phyloP scores from a whole-genome alignment of 2,329 filamentous ascomycete genomes.

The Epicoccum sorghinum region DNA sequence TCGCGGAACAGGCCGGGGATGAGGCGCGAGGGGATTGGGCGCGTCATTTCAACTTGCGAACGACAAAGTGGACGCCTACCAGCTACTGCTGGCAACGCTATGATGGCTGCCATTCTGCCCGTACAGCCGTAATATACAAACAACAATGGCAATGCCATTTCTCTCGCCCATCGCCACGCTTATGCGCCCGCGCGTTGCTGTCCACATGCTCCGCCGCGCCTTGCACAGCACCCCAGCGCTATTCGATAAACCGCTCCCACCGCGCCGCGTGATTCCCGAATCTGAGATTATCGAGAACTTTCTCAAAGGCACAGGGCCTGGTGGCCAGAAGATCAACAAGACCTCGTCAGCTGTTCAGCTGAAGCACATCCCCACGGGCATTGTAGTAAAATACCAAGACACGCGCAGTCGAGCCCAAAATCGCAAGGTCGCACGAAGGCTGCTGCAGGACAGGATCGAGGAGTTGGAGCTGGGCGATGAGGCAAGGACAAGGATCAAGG shows the following conservation, averaged over 20 bases:
- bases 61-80: no score
- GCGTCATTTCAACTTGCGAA: slow-evolving; percentile 2
- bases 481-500: slow-evolving; percentile 70
- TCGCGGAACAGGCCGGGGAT: slow-evolving; percentile 15
- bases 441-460: slow-evolving; percentile 81
- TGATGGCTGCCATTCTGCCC: background rate
- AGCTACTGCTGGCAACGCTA: background rate
- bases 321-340: slow-evolving; percentile 99
- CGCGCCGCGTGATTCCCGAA: slow-evolving; percentile 76
- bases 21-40: slow-evolving; percentile 17
- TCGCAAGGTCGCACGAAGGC: slow-evolving; percentile 77
- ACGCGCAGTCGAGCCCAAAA: slow-evolving; percentile 89
- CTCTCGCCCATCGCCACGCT: slow-evolving; percentile 2
- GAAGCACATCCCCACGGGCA: slow-evolving; percentile 85
- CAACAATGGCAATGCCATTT: slow-evolving; percentile 13
- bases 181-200: slow-evolving; percentile 18
- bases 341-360: slow-evolving; percentile 94
- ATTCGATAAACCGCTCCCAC: slow-evolving; percentile 57
- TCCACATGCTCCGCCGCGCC: slow-evolving; percentile 15
- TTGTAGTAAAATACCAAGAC: slow-evolving; percentile 92
- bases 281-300: slow-evolving; percentile 82
- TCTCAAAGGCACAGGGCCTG: slow-evolving; percentile 88
- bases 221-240: slow-evolving; percentile 9
- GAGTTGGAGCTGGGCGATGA: slow-evolving; percentile 72
- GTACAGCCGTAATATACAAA: background rate